These are phyloP conservation scores for Pseudozyma pruni DNA, from an alignment of 1,284 basidiomycete species.

Conservation along the genomic window DNA sequence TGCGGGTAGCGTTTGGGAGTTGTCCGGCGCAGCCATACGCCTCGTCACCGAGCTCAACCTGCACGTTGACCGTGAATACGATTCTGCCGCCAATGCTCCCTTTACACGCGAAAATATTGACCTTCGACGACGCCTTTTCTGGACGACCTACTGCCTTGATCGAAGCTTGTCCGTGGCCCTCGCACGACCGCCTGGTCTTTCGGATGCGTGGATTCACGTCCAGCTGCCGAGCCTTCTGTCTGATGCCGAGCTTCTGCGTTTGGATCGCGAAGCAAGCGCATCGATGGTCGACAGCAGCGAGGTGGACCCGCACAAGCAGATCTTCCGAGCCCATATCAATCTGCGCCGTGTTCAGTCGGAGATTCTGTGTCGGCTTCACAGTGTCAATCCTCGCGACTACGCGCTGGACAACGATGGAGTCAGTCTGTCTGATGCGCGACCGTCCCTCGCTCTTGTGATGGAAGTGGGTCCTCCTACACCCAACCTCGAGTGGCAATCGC, in stretches of 20 bases:
- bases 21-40: constrained; percentile 43
- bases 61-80: constrained; percentile 43
- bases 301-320: constrained; percentile 31
- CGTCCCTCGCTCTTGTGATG: constrained; percentile 42
- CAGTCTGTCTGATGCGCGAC: constrained; percentile 17
- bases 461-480: constrained; percentile 46
- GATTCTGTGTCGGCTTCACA: constrained; percentile 44
- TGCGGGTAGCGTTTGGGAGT: constrained; percentile 46
- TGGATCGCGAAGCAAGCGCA: constrained; percentile 6
- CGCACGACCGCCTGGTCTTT: constrained; percentile 39
- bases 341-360: constrained; percentile 46
- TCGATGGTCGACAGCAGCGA: neutral
- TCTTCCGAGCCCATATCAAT: constrained; percentile 40
- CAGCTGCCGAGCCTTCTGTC: constrained; percentile 37
- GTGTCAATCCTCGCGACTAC: constrained; percentile 49
- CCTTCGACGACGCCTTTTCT: constrained; percentile 41
- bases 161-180: constrained; percentile 37
- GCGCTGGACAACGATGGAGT: constrained; percentile 42
- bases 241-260: constrained; percentile 24
- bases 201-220: constrained; percentile 49
- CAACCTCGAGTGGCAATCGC: constrained; percentile 44
- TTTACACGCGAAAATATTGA: constrained; percentile 28
- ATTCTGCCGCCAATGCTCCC: constrained; percentile 29
- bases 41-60: constrained; percentile 44
- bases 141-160: constrained; percentile 50